These are phyloP conservation scores for Teratosphaeria epicoccoides DNA, from an alignment of 2,329 filamentous ascomycete species.

Conservation along the genomic window DNA sequence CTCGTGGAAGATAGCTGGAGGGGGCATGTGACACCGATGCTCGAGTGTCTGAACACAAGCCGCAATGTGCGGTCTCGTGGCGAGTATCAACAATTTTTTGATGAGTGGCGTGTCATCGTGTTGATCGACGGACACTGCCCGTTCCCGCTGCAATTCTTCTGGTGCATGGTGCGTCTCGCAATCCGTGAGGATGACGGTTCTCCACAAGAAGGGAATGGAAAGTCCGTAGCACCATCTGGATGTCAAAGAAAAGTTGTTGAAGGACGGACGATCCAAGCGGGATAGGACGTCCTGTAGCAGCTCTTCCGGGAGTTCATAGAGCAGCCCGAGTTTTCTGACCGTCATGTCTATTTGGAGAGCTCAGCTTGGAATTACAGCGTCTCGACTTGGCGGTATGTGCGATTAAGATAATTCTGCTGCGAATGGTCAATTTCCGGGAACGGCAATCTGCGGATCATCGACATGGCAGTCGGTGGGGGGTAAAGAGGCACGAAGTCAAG, in stretches of 20 bases:
- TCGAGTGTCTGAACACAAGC: constrained; percentile 33
- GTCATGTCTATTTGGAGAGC: background rate
- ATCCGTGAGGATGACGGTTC: constrained; percentile 31
- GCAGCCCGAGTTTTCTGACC: background rate
- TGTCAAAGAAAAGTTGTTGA: constrained; percentile 25
- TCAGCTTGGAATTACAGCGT: background rate
- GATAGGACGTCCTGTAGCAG: constrained; percentile 31
- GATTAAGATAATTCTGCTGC: background rate
- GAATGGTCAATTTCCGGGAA: background rate
- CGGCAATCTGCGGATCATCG: no score
- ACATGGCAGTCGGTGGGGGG: no score
- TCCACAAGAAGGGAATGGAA: constrained; percentile 32
- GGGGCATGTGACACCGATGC: constrained; percentile 37
- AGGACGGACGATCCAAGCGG: constrained; percentile 22
- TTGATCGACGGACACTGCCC: background rate
- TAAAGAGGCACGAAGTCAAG: no score
- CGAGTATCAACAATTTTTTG: constrained; percentile 32
- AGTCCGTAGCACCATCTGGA: constrained; percentile 28
- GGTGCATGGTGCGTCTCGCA: constrained; percentile 21
- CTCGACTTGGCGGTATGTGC: background rate
- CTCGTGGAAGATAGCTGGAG: constrained; percentile 35
- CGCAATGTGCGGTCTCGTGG: constrained; percentile 31
- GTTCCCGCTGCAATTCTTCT: constrained; percentile 24
- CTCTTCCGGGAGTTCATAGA: constrained; percentile 30
- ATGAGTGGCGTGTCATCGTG: constrained; percentile 36